Evolutionary conservation across 805 yeast genomes (phyloP).

Genomic region (Lipomyces orientalis): DNA sequence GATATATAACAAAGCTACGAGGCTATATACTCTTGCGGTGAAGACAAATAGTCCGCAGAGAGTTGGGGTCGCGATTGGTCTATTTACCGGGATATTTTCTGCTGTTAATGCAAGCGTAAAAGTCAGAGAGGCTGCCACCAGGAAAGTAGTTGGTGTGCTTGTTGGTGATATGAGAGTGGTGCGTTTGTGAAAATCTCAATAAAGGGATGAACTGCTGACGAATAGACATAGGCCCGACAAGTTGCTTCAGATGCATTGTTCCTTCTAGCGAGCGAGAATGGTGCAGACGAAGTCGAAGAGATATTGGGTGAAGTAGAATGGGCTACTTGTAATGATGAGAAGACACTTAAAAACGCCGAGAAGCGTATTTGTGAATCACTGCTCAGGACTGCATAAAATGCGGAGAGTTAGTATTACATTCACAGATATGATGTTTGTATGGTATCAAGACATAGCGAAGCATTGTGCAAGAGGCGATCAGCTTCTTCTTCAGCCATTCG

Average conservation of each 20-base stretch:
- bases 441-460: background rate
- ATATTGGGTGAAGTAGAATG: slow-evolving; percentile 6
- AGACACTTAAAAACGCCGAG: background rate
- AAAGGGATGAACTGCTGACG: background rate
- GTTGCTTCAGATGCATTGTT: slow-evolving; percentile 25
- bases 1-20: slow-evolving; percentile 28
- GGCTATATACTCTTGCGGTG: slow-evolving; percentile 15
- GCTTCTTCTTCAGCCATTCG: too few relatives aligned
- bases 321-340: slow-evolving; percentile 1
- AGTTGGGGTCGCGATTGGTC: slow-evolving; percentile 1
- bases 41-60: slow-evolving; percentile 11
- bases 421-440: background rate
- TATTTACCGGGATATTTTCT: slow-evolving; percentile 13
- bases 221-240: slow-evolving; percentile 21
- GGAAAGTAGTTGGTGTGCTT: slow-evolving; percentile 18
- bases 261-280: slow-evolving; percentile 12
- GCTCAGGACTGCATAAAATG: background rate
- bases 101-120: background rate
- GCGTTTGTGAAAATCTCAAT: background rate
- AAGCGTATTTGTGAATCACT: background rate
- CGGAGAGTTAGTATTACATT: background rate
- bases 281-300: slow-evolving; percentile 8
- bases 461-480: background rate
- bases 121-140: slow-evolving; percentile 23
- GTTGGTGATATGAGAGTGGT: slow-evolving; percentile 17